These are phyloP conservation scores for Trametes sanguinea DNA, from an alignment of 768 basidiomycete genomes.

Conservation along the genomic window DNA sequence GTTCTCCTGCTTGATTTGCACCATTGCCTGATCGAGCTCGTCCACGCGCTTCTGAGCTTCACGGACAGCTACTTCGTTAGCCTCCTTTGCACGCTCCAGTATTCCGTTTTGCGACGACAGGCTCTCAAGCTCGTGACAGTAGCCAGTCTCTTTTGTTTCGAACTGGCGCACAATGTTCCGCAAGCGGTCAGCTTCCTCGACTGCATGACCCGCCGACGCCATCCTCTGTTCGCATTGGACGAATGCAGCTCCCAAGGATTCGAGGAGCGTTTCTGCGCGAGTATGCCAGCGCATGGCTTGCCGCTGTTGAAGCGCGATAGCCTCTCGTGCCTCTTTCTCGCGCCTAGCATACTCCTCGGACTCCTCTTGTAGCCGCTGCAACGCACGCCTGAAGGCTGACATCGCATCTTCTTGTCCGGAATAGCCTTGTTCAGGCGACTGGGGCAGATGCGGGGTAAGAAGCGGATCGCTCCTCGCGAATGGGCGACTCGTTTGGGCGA, in stretches of 20 bases:
- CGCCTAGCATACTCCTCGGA: conserved; percentile 30
- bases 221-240: conserved; percentile 27
- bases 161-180: background rate
- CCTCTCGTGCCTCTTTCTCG: conserved; percentile 29
- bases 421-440: background rate
- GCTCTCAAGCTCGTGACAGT: background rate
- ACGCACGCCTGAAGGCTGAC: conserved; percentile 21
- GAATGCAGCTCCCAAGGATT: conserved; percentile 34
- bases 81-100: background rate
- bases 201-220: conserved; percentile 5
- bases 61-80: background rate
- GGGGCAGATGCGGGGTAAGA: background rate
- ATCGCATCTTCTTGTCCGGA: conserved; percentile 25
- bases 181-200: conserved; percentile 3
- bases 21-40: conserved; percentile 2
- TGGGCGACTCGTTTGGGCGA: too few species aligned
- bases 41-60: background rate
- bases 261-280: conserved; percentile 33
- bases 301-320: conserved; percentile 33
- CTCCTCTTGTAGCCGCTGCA: conserved; percentile 21
- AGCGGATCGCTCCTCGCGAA: background rate
- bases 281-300: conserved; percentile 27
- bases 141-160: background rate
- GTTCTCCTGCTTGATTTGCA: background rate
- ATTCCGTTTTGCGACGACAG: conserved; percentile 1